A percentile compares a stretch with the other conserved stretches of the same genome.
phyloP scores from a whole-genome alignment of 495 filamentous ascomycete genomes.

The Penicillium longicatenatum region DNA sequence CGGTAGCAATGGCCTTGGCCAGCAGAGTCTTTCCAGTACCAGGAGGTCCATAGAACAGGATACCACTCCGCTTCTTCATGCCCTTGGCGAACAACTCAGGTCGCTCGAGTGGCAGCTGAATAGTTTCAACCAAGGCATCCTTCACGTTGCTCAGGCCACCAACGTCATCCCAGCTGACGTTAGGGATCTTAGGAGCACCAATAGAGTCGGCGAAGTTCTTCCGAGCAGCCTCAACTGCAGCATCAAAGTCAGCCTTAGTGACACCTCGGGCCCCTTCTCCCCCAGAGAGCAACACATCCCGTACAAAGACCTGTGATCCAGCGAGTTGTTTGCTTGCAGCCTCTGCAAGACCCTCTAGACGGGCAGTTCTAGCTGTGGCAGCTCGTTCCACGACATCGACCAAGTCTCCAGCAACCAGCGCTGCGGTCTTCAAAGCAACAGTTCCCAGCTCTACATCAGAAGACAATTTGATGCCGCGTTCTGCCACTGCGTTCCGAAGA shows the following conservation, averaged over 20 bases:
- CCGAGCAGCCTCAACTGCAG: constrained; percentile 87
- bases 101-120: constrained; percentile 87
- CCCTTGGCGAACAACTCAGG: constrained; percentile 97
- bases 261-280: constrained; percentile 75
- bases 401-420: constrained; percentile 90
- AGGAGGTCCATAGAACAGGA: constrained; percentile 96
- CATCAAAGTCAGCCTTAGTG: constrained; percentile 84
- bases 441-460: constrained; percentile 78
- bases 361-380: constrained; percentile 67
- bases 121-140: constrained; percentile 93
- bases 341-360: constrained; percentile 70
- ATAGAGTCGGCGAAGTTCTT: constrained; percentile 98
- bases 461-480: constrained; percentile 69
- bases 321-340: constrained; percentile 35
- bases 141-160: constrained; percentile 93
- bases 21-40: constrained; percentile 96
- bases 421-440: constrained; percentile 92
- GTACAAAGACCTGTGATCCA: constrained; percentile 57
- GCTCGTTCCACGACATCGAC: constrained; percentile 94
- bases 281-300: constrained; percentile 88
- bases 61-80: constrained; percentile 98
- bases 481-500: constrained; percentile 72
- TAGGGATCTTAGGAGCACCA: constrained; percentile 96
- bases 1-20: constrained; percentile 96
- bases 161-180: constrained; percentile 95